Evolutionary conservation across 2,329 filamentous ascomycete species (phyloP).

Genomic region (Periconia digitata): DNA sequence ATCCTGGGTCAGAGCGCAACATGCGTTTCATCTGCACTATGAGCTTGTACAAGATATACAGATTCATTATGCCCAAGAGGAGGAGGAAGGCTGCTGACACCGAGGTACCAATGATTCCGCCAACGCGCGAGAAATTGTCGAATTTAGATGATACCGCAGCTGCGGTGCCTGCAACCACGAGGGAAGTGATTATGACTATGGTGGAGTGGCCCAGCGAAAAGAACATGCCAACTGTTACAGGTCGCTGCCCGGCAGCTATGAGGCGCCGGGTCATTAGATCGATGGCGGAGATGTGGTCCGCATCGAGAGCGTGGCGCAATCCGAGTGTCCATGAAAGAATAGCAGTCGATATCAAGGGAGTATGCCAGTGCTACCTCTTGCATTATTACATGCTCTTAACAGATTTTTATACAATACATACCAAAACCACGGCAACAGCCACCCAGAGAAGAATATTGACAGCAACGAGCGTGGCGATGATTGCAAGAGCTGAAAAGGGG

Average conservation of each 20-base stretch:
- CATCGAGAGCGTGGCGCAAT: conserved; percentile 91
- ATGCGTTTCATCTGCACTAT: conserved; percentile 67
- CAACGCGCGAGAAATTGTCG: conserved; percentile 74
- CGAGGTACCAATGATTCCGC: conserved; percentile 85
- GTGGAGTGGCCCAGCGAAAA: conserved; percentile 94
- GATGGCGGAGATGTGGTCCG: conserved; percentile 91
- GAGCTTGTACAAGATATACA: conserved; percentile 80
- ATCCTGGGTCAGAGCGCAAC: conserved; percentile 53
- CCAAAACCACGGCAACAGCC: conserved; percentile 59
- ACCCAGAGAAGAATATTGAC: conserved; percentile 62
- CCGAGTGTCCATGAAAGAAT: conserved; percentile 86
- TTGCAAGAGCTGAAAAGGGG: conserved; percentile 59
- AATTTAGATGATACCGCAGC: conserved; percentile 81
- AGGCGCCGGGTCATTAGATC: conserved; percentile 92
- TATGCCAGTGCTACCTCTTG: conserved; percentile 38
- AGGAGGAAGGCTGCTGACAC: conserved; percentile 84
- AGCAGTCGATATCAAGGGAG: conserved; percentile 72
- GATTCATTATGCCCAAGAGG: conserved; percentile 78
- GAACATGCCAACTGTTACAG: conserved; percentile 90
- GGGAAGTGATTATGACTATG: conserved; percentile 85
- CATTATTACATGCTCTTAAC: background rate
- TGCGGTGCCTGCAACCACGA: conserved; percentile 88
- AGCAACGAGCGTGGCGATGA: conserved; percentile 56
- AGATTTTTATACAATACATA: conserved; percentile 33
- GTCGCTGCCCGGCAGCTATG: conserved; percentile 79